phyloP scores from a whole-genome alignment of 2,329 filamentous ascomycete genomes.

The Trichoderma polysporum region DNA sequence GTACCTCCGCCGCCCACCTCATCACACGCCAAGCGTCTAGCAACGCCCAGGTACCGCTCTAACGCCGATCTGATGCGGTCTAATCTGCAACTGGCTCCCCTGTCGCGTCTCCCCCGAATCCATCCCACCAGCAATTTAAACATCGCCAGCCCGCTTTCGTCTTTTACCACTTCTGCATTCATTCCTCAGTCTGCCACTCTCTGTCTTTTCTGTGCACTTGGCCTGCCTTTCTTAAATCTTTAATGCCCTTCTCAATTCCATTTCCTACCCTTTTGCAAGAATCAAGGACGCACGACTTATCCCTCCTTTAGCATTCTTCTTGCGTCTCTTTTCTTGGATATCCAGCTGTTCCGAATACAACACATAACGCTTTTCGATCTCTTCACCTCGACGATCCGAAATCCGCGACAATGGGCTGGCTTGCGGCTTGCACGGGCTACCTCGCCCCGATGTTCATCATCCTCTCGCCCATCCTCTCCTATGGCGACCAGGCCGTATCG shows the following conservation, averaged over 20 bases:
- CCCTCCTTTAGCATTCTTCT: background rate
- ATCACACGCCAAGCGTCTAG: background rate
- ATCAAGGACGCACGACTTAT: background rate
- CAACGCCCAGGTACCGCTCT: background rate
- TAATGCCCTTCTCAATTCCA: background rate
- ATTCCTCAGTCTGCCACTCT: background rate
- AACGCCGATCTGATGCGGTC: conserved; percentile 13
- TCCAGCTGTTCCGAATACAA: background rate
- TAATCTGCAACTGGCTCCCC: background rate
- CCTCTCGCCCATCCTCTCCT: conserved; percentile 62
- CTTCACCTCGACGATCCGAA: background rate
- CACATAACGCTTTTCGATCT: background rate
- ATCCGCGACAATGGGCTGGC: conserved; percentile 38
- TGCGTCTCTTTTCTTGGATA: conserved; percentile 8
- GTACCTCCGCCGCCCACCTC: background rate
- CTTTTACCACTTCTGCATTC: conserved; percentile 5
- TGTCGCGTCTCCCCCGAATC: conserved; percentile 9
- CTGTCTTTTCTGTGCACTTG: background rate
- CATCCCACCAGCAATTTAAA: conserved; percentile 17
- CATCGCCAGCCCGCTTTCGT: conserved; percentile 10
- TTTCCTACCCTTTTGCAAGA: background rate
- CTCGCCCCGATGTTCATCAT: conserved; percentile 64
- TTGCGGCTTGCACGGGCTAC: conserved; percentile 53
- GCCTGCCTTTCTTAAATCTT: background rate
- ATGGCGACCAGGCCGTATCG: conserved; percentile 63